Percentiles rank a stretch among this genome's conserved stretches.
These are phyloP conservation scores for Melampsora medusae DNA, from an alignment of 1,284 basidiomycete genomes.

Conservation along the genomic window DNA sequence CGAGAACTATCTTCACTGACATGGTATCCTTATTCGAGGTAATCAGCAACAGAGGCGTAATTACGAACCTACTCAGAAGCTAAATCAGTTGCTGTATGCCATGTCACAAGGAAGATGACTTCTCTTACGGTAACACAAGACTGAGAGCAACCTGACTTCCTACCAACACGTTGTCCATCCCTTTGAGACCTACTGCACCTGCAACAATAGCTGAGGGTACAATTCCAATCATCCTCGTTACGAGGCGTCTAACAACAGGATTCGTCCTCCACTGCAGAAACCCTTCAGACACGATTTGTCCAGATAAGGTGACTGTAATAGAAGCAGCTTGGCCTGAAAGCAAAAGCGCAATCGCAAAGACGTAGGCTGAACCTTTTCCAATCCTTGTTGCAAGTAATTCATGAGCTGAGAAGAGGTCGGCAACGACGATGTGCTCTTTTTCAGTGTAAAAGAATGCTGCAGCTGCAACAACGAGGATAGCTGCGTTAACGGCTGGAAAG, in stretches of 20 bases:
- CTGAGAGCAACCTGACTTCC: constrained; percentile 83
- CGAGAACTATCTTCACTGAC: neutral
- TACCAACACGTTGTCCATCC: constrained; percentile 78
- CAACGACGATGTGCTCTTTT: constrained; percentile 58
- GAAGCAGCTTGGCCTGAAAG: constrained; percentile 87
- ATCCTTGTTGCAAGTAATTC: constrained; percentile 67
- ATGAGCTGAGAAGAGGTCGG: constrained; percentile 78
- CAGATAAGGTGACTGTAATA: constrained; percentile 86
- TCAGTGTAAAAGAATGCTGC: constrained; percentile 63
- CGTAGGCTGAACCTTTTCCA: constrained; percentile 70
- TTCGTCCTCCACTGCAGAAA: constrained; percentile 84
- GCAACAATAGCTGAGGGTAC: constrained; percentile 83
- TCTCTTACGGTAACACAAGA: constrained; percentile 71
- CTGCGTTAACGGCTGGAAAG: constrained; percentile 44
- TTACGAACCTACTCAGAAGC: constrained; percentile 21
- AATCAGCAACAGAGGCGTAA: constrained; percentile 33
- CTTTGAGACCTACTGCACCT: constrained; percentile 68
- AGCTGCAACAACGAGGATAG: constrained; percentile 62
- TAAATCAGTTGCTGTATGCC: neutral
- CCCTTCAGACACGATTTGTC: constrained; percentile 87
- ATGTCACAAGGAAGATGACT: neutral
- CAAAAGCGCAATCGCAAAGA: constrained; percentile 82
- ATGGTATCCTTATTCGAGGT: constrained; percentile 17
- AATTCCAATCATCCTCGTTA: constrained; percentile 80
- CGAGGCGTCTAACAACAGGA: constrained; percentile 74